These are phyloP conservation scores for Byssochlamys sp. DNA, from an alignment of 2,329 filamentous ascomycete genomes.

Conservation along the genomic window DNA sequence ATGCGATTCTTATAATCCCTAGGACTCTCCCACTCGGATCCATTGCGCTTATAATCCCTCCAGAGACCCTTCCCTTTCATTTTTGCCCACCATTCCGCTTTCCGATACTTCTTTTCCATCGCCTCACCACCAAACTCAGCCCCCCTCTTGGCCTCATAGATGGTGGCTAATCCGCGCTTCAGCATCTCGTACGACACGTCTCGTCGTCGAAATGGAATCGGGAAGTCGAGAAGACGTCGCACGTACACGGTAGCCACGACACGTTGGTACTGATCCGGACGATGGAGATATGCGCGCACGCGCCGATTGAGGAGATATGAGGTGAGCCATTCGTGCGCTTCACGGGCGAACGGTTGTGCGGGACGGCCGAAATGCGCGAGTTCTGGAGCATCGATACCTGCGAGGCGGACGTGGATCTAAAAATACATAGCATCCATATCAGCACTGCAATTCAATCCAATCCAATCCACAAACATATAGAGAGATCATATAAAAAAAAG, in stretches of 20 bases:
- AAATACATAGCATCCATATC: neutral
- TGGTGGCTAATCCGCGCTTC: slow-evolving; percentile 70
- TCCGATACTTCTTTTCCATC: slow-evolving; percentile 37
- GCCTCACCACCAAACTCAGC: slow-evolving; percentile 74
- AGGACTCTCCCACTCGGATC: slow-evolving; percentile 62
- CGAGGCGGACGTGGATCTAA: slow-evolving; percentile 73
- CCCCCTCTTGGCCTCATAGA: slow-evolving; percentile 86
- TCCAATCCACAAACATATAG: too few species aligned
- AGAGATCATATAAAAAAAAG: too few species aligned
- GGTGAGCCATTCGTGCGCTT: slow-evolving; percentile 74
- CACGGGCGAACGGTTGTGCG: slow-evolving; percentile 71
- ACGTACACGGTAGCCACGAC: slow-evolving; percentile 79
- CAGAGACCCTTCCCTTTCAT: slow-evolving; percentile 62
- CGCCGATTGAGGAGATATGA: slow-evolving; percentile 60
- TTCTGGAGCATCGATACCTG: slow-evolving; percentile 88
- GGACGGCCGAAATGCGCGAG: slow-evolving; percentile 82
- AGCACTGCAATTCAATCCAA: neutral
- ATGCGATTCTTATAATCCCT: slow-evolving; percentile 70
- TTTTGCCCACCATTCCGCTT: slow-evolving; percentile 50
- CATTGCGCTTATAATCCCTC: slow-evolving; percentile 46
- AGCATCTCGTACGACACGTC: slow-evolving; percentile 90
- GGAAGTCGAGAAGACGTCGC: slow-evolving; percentile 41
- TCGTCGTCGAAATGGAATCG: slow-evolving; percentile 45
- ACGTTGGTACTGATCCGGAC: slow-evolving; percentile 82
- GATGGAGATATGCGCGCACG: slow-evolving; percentile 74